Conservation (phyloP, 257 asterid genomes). For the Solanum bulbocastanum region DNA sequence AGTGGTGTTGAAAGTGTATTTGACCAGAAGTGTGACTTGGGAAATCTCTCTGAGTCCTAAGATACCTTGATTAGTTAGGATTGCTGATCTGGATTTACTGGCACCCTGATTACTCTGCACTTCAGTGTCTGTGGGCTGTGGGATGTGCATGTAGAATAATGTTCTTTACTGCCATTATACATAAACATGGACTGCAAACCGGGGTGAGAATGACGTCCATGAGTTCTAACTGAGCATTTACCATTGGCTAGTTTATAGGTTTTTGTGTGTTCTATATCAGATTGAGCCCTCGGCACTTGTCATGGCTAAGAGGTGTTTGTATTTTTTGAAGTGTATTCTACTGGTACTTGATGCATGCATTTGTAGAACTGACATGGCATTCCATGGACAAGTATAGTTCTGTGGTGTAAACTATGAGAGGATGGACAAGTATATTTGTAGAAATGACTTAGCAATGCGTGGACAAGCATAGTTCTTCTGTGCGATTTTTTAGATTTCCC, state of each 20-base stretch:
- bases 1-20: not conserved
- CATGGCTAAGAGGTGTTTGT: not conserved
- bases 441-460: not conserved
- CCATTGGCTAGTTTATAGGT: not conserved
- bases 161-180: not conserved
- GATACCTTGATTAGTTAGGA: not conserved
- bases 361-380: not conserved
- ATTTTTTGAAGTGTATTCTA: not conserved
- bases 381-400: not conserved
- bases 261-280: not conserved
- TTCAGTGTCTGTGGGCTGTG: not conserved
- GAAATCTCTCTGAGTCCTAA: not conserved
- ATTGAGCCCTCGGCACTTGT: not conserved
- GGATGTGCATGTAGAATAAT: not conserved
- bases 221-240: not conserved
- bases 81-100: not conserved
- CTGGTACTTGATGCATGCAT: not conserved
- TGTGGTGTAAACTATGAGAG: not conserved
- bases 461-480: too few species aligned
- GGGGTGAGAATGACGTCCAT: not conserved
- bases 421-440: not conserved
- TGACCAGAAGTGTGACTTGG: not conserved
- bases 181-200: not conserved
- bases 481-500: too few species aligned
- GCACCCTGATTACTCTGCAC: not conserved